Evolutionary conservation across 2,329 filamentous ascomycete species (phyloP).

Genomic region (Neopestalotiopsis sp.): DNA sequence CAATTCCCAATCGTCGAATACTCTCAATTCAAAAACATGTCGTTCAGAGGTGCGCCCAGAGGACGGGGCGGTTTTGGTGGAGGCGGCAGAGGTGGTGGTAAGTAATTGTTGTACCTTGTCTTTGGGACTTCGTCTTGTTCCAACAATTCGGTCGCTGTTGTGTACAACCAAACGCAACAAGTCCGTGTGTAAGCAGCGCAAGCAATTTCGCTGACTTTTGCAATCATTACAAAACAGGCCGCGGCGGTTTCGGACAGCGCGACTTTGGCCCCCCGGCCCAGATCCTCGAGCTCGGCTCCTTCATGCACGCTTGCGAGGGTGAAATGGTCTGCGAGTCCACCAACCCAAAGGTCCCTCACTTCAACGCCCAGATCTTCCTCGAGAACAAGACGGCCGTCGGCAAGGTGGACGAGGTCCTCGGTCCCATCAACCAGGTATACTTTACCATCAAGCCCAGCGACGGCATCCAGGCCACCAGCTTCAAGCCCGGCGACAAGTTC

Average conservation of each 20-base stretch:
- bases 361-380: constrained; percentile 98
- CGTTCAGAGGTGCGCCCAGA: constrained; percentile 38
- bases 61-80: constrained; percentile 37
- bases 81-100: constrained; percentile 36
- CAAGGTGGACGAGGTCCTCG: constrained; percentile 89
- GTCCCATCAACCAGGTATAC: constrained; percentile 96
- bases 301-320: constrained; percentile 93
- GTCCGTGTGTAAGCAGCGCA: too few species aligned
- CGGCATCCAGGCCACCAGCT: constrained; percentile 91
- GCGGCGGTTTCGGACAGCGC: constrained; percentile 39
- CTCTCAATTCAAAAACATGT: constrained; percentile 28
- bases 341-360: constrained; percentile 96
- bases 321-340: constrained; percentile 97
- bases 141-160: neutral
- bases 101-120: constrained; percentile 21
- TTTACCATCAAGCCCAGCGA: constrained; percentile 98
- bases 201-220: neutral
- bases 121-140: neutral
- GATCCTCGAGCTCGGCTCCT: constrained; percentile 81
- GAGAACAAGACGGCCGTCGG: constrained; percentile 97
- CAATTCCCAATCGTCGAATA: neutral
- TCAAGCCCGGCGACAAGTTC: constrained; percentile 97
- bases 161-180: neutral
- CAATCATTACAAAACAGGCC: constrained; percentile 27
- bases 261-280: constrained; percentile 41